A percentile compares a stretch with the other conserved stretches of the same genome.
Conservation (phyloP, 352 stramenopile species). For the Phytophthora pini region DNA sequence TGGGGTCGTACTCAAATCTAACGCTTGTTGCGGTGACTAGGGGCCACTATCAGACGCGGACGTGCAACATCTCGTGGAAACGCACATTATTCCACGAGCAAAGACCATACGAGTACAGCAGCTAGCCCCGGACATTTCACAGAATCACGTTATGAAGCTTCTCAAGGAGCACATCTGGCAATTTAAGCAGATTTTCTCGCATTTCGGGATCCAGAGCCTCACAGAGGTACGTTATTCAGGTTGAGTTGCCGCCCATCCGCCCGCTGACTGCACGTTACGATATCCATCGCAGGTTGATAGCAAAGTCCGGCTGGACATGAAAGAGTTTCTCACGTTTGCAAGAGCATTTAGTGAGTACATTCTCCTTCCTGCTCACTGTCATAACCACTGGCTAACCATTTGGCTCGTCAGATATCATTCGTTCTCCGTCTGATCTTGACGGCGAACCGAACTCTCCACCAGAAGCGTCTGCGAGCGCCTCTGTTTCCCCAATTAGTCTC, state of each 20-base stretch:
- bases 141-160: constrained; percentile 74
- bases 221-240: constrained; percentile 38
- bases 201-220: constrained; percentile 73
- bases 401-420: constrained; percentile 50
- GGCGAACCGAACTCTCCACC: constrained; percentile 57
- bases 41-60: constrained; percentile 29
- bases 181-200: constrained; percentile 80
- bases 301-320: constrained; percentile 61
- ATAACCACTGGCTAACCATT: constrained; percentile 10
- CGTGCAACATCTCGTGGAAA: constrained; percentile 56
- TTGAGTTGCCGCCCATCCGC: neutral
- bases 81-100: constrained; percentile 54
- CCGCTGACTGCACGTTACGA: neutral
- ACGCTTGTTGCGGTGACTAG: constrained; percentile 6
- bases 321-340: constrained; percentile 72
- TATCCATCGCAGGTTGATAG: constrained; percentile 45
- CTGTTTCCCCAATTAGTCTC: constrained; percentile 63
- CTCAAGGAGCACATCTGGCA: constrained; percentile 73
- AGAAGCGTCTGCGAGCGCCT: constrained; percentile 29
- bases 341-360: constrained; percentile 67
- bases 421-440: constrained; percentile 50
- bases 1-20: neutral
- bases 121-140: constrained; percentile 71
- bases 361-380: neutral
- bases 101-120: constrained; percentile 67